Evolutionary conservation across 148 eudicot species (phyloP).

Genomic region (Fagopyrum esculentum): DNA sequence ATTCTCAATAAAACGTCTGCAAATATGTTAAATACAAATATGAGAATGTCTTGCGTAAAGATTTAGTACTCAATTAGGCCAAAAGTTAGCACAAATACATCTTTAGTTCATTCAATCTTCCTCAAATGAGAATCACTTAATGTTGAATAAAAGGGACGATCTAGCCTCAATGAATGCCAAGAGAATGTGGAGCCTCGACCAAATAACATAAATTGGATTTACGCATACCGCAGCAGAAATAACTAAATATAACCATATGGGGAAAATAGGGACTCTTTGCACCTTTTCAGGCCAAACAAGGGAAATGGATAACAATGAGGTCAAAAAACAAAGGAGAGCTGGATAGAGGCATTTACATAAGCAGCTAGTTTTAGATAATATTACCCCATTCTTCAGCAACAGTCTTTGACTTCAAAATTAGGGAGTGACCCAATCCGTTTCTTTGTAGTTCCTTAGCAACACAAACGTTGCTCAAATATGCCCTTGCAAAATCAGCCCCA

Average conservation of each 20-base stretch:
- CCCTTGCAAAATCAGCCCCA: slow-evolving; percentile 87
- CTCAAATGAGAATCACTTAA: not conserved
- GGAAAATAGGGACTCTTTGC: not conserved
- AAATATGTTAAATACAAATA: not conserved
- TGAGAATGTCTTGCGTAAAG: not conserved
- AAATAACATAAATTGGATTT: not conserved
- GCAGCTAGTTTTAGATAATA: not conserved
- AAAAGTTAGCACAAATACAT: not conserved
- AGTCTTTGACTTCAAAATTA: slow-evolving; percentile 48
- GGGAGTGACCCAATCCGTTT: slow-evolving; percentile 64
- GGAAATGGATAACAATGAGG: not conserved
- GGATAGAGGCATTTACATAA: not conserved
- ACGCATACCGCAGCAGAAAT: not conserved
- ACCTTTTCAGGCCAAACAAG: not conserved
- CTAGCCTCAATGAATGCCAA: not conserved
- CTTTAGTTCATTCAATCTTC: not conserved
- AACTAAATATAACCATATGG: not conserved
- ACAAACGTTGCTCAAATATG: slow-evolving; percentile 84
- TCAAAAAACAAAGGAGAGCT: not conserved
- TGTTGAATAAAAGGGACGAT: not conserved
- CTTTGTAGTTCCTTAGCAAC: slow-evolving; percentile 83
- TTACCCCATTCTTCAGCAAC: slow-evolving; percentile 93
- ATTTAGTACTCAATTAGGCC: not conserved
- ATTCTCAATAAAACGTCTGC: not conserved
- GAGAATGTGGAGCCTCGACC: not conserved